These are phyloP conservation scores for Leccinum barrowsii DNA, from an alignment of 768 basidiomycete species.

Conservation along the genomic window DNA sequence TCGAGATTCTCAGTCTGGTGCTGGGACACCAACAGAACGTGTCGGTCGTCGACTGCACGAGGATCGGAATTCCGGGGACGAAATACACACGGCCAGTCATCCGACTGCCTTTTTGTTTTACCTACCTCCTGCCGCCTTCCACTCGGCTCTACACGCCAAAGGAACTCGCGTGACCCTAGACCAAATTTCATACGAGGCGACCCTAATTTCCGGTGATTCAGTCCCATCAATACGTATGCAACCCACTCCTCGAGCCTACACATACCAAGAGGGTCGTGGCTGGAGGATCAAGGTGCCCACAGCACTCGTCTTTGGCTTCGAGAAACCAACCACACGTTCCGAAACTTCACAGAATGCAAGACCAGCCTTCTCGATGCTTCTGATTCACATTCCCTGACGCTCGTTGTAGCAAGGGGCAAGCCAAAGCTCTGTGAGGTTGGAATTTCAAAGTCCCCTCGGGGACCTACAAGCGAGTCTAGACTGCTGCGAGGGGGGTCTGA, in stretches of 20 bases:
- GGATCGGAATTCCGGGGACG: background rate
- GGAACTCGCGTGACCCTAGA: conserved; percentile 18
- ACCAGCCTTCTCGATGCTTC: conserved; percentile 19
- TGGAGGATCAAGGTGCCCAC: conserved; percentile 21
- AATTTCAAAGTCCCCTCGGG: conserved; percentile 26
- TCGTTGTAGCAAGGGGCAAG: conserved; percentile 23
- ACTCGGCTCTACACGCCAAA: conserved; percentile 7
- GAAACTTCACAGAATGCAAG: conserved; percentile 14
- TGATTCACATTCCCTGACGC: conserved; percentile 30
- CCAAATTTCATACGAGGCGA: conserved; percentile 18
- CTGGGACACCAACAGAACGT: background rate
- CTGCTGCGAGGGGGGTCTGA: conserved; percentile 5
- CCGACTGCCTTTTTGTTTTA: background rate
- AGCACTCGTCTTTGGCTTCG: conserved; percentile 12
- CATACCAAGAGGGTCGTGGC: conserved; percentile 19
- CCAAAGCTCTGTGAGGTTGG: conserved; percentile 13
- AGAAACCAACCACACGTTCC: conserved; percentile 13
- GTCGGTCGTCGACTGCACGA: conserved; percentile 1
- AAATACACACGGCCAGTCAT: conserved; percentile 13
- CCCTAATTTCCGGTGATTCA: conserved; percentile 23
- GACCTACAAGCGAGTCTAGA: conserved; percentile 6
- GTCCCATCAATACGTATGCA: conserved; percentile 4
- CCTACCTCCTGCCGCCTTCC: conserved; percentile 1
- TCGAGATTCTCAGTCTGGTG: conserved; percentile 9
- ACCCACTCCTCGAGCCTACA: conserved; percentile 10